Evolutionary conservation across 176 grass and related monocot genomes (phyloP).

Genomic region (Cymbopogon citratus): DNA sequence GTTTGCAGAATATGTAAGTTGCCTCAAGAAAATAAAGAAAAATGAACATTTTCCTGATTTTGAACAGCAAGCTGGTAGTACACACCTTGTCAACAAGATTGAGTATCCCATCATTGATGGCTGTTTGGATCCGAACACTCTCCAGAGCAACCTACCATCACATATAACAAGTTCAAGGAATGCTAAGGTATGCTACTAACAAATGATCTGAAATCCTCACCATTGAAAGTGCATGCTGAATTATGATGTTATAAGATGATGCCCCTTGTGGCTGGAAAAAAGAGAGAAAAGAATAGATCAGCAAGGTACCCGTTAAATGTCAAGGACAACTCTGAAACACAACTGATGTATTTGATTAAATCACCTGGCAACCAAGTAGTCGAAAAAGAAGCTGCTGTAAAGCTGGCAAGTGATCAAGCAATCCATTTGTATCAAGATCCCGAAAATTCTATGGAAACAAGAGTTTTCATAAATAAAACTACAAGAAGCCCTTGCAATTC

Average conservation of each 20-base stretch:
- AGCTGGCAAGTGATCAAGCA: constrained; percentile 76
- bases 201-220: constrained; percentile 40
- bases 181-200: background rate
- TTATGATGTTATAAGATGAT: constrained; percentile 72
- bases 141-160: constrained; percentile 72
- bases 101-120: constrained; percentile 79
- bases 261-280: constrained; percentile 75
- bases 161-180: constrained; percentile 35
- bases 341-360: background rate
- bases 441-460: constrained; percentile 47
- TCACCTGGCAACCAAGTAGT: constrained; percentile 86
- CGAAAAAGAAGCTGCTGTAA: constrained; percentile 73
- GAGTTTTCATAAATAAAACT: background rate
- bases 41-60: background rate
- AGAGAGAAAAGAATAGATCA: constrained; percentile 13
- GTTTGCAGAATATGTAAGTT: constrained; percentile 24
- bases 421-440: constrained; percentile 60
- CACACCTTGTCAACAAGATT: constrained; percentile 95
- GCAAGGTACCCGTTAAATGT: constrained; percentile 8
- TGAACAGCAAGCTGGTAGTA: background rate
- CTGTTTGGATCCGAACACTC: constrained; percentile 78
- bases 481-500: background rate
- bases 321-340: background rate
- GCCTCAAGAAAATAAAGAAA: background rate
- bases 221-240: constrained; percentile 93